These are phyloP conservation scores for Kwoniella botswanensis DNA, from an alignment of 768 basidiomycete genomes.

Conservation along the genomic window DNA sequence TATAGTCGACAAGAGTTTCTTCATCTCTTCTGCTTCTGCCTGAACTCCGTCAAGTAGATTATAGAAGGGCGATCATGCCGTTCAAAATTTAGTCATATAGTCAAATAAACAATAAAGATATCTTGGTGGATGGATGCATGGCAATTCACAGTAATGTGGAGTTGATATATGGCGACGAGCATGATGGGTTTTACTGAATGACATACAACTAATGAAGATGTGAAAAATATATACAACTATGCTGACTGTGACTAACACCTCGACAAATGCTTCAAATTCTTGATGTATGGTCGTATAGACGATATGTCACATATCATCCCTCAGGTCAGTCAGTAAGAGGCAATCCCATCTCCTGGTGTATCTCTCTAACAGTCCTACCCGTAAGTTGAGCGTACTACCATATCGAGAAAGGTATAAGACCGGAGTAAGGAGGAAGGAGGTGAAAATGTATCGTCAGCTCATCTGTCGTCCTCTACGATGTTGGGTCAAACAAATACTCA, in stretches of 20 bases:
- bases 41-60: conserved; percentile 31
- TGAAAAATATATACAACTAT: not conserved
- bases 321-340: conserved; percentile 44
- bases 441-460: conserved; percentile 1
- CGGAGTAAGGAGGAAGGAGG: too few species aligned
- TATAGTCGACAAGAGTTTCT: conserved; percentile 58
- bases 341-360: conserved; percentile 54
- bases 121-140: conserved; percentile 1
- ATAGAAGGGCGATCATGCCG: conserved; percentile 1
- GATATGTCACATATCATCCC: too few species aligned
- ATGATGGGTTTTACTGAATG: not conserved
- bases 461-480: not conserved
- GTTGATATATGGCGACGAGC: not conserved
- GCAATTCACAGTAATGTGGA: not conserved
- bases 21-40: conserved; percentile 58
- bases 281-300: too few species aligned
- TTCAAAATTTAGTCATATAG: not conserved
- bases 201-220: too few species aligned
- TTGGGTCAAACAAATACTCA: conserved; percentile 19
- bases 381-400: conserved; percentile 51
- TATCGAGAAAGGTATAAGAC: not conserved
- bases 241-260: not conserved
- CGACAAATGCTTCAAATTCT: too few species aligned
- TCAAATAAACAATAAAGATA: not conserved
- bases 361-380: conserved; percentile 42